Percentiles rank a stretch among this genome's conserved stretches.
Evolutionary conservation across 305 asterid genomes (phyloP).

Genomic region (Euphrasia arctica): DNA sequence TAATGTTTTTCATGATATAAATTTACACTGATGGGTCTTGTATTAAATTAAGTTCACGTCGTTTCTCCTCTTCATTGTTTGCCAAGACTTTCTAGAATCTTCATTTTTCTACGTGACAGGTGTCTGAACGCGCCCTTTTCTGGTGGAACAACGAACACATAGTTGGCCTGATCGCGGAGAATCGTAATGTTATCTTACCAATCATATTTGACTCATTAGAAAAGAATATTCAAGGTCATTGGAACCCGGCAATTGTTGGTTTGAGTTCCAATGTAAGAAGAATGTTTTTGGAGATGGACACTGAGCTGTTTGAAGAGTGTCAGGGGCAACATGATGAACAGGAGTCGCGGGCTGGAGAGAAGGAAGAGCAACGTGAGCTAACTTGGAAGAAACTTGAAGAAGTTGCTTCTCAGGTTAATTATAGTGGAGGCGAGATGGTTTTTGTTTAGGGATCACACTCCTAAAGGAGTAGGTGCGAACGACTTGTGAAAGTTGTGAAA

Average conservation of each 20-base stretch:
- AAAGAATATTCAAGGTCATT: constrained; percentile 68
- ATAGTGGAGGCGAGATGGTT: constrained; percentile 28
- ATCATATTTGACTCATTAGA: constrained; percentile 78
- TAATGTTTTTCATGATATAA: neutral
- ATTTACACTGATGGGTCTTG: neutral
- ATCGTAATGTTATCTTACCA: constrained; percentile 67
- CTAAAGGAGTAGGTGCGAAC: constrained; percentile 16
- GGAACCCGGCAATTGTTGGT: constrained; percentile 90
- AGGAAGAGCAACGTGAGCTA: constrained; percentile 50
- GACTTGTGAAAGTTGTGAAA: neutral
- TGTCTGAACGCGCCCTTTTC: constrained; percentile 92
- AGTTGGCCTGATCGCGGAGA: constrained; percentile 75
- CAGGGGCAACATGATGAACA: constrained; percentile 56
- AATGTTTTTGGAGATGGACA: constrained; percentile 89
- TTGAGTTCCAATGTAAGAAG: constrained; percentile 70
- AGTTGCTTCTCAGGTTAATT: constrained; percentile 44
- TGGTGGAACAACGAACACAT: constrained; percentile 97
- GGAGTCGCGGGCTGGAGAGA: constrained; percentile 50
- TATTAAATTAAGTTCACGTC: neutral
- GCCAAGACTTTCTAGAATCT: constrained; percentile 11
- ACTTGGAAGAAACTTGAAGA: constrained; percentile 81
- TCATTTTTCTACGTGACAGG: constrained; percentile 45
- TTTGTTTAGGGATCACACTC: constrained; percentile 19
- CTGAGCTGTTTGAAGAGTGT: constrained; percentile 74
- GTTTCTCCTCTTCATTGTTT: neutral